These are phyloP conservation scores for Trifolium repens DNA, from an alignment of 306 rosid genomes.

Conservation along the genomic window DNA sequence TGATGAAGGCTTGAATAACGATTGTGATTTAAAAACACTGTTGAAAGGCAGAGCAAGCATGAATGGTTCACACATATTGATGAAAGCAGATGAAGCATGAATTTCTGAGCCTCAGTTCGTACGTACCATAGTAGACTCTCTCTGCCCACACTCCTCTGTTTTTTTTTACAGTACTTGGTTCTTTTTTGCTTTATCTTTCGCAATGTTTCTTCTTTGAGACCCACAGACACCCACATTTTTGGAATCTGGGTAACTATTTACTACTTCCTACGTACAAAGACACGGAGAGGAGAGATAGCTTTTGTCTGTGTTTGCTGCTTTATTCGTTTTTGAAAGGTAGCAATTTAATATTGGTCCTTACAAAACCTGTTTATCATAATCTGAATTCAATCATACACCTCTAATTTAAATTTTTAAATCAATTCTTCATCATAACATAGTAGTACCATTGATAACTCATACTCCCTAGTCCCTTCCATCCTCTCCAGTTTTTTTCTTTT, in stretches of 20 bases:
- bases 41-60: conserved; percentile 23
- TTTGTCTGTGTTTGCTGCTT: conserved; percentile 59
- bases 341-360: too few species aligned
- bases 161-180: conserved; percentile 23
- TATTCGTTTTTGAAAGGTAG: conserved; percentile 57
- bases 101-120: conserved; percentile 63
- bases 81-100: conserved; percentile 51
- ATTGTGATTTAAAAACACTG: background rate
- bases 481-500: too few species aligned
- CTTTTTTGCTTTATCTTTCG: conserved; percentile 37
- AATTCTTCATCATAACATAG: too few species aligned
- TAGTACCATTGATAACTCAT: too few species aligned
- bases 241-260: conserved; percentile 51
- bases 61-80: conserved; percentile 43
- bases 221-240: conserved; percentile 53
- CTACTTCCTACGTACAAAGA: conserved; percentile 48
- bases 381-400: too few species aligned
- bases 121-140: conserved; percentile 42
- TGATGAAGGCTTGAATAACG: too few species aligned
- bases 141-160: conserved; percentile 46
- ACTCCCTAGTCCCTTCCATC: too few species aligned
- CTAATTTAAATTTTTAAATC: too few species aligned
- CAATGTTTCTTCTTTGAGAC: conserved; percentile 48
- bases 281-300: conserved; percentile 47
- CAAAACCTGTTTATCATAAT: too few species aligned